Evolutionary conservation across 2,329 filamentous ascomycete genomes (phyloP).

Genomic region (Fusarium albidum): DNA sequence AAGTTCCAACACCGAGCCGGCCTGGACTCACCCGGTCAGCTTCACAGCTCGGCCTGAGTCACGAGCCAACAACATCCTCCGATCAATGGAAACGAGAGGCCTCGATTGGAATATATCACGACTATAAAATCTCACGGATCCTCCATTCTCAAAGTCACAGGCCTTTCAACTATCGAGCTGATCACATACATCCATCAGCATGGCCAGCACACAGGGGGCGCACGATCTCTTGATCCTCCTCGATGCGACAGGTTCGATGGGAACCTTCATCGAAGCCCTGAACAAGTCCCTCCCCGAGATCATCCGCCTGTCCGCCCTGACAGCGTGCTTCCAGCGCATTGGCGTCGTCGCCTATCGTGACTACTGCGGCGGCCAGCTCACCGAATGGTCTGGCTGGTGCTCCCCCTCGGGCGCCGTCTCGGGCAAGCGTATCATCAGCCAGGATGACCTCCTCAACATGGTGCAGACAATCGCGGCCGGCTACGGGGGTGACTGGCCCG

Average conservation of each 20-base stretch:
- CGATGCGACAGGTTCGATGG: slow-evolving; percentile 58
- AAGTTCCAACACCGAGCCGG: not conserved
- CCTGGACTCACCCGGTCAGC: slow-evolving; percentile 29
- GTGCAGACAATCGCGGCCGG: slow-evolving; percentile 43
- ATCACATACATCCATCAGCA: slow-evolving; percentile 7
- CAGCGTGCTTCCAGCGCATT: slow-evolving; percentile 58
- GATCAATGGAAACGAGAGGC: slow-evolving; percentile 8
- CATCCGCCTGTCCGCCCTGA: slow-evolving; percentile 57
- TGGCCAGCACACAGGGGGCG: slow-evolving; percentile 27
- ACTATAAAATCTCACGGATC: slow-evolving; percentile 1
- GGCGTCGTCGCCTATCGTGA: slow-evolving; percentile 61
- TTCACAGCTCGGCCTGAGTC: slow-evolving; percentile 27
- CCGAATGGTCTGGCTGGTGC: slow-evolving; percentile 60
- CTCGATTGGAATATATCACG: not conserved
- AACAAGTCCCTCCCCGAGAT: slow-evolving; percentile 58
- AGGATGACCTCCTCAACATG: slow-evolving; percentile 47
- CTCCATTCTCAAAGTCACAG: not conserved
- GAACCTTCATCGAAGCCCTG: slow-evolving; percentile 52
- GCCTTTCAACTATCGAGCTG: not conserved
- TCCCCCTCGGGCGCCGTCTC: slow-evolving; percentile 31
- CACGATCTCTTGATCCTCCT: slow-evolving; percentile 57
- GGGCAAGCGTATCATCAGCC: slow-evolving; percentile 34
- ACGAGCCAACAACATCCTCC: slow-evolving; percentile 2
- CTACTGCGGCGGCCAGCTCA: slow-evolving; percentile 48
- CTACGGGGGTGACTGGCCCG: slow-evolving; percentile 54